A percentile compares a stretch with the other conserved stretches of the same genome.
These are phyloP conservation scores for Fragaria vesca DNA, from an alignment of 306 rosid species.

Conservation along the genomic window DNA sequence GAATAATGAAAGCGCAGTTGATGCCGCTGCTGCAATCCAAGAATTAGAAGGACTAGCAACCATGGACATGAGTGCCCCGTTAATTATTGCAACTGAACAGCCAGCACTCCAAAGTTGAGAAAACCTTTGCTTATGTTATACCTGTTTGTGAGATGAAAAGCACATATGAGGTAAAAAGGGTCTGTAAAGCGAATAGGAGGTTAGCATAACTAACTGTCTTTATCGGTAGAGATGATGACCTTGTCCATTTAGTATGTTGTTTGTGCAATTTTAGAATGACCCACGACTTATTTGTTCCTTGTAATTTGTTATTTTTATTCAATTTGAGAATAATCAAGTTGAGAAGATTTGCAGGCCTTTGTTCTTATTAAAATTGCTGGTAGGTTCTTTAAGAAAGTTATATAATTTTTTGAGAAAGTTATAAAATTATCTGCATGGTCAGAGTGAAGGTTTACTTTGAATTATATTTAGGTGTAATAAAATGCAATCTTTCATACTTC, in stretches of 20 bases:
- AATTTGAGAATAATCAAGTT: slow-evolving; percentile 21
- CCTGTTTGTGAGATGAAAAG: slow-evolving; percentile 41
- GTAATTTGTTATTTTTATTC: slow-evolving; percentile 17
- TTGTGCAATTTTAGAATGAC: slow-evolving; percentile 28
- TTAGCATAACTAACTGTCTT: slow-evolving; percentile 63
- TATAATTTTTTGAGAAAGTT: neutral
- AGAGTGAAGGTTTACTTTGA: neutral
- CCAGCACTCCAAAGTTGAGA: slow-evolving; percentile 31
- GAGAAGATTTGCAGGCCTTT: neutral
- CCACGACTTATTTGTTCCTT: slow-evolving; percentile 12
- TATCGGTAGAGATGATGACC: slow-evolving; percentile 40
- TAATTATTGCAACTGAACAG: slow-evolving; percentile 43
- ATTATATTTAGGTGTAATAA: neutral
- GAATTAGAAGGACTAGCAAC: slow-evolving; percentile 66
- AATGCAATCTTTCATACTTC: neutral
- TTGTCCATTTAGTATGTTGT: slow-evolving; percentile 50
- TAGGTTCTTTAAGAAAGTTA: neutral
- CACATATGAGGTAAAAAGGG: slow-evolving; percentile 43
- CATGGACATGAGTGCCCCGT: slow-evolving; percentile 58
- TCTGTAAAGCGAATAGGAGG: slow-evolving; percentile 70
- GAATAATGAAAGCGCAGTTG: slow-evolving; percentile 50
- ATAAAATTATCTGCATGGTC: neutral
- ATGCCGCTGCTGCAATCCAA: slow-evolving; percentile 57
- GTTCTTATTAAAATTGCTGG: neutral
- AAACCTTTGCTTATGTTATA: slow-evolving; percentile 18